Evolutionary conservation across 2,329 filamentous ascomycete genomes (phyloP).

Genomic region (Rutstroemia sydowiana): DNA sequence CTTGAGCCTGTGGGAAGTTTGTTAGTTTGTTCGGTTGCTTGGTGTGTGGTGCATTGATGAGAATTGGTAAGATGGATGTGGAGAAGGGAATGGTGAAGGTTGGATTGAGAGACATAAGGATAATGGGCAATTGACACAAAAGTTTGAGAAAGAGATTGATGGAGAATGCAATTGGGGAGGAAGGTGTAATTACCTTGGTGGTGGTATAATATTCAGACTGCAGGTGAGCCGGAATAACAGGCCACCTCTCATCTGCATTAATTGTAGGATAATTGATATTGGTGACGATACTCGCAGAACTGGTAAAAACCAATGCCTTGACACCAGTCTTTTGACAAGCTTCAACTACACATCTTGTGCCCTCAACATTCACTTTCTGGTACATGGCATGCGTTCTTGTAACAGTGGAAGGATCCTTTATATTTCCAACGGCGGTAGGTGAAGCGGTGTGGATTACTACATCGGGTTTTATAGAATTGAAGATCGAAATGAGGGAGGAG

Average conservation of each 20-base stretch:
- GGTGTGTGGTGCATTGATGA: not conserved
- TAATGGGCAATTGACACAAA: not conserved
- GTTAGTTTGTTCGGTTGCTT: not conserved
- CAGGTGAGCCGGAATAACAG: constrained; percentile 61
- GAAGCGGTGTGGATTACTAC: constrained; percentile 89
- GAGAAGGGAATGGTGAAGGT: not conserved
- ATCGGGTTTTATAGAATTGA: constrained; percentile 63
- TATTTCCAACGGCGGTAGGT: constrained; percentile 47
- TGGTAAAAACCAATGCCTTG: constrained; percentile 83
- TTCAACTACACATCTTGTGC: constrained; percentile 70
- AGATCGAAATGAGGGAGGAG: constrained; percentile 51
- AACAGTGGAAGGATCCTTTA: constrained; percentile 49
- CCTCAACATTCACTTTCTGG: constrained; percentile 79
- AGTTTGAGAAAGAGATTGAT: too few relatives aligned
- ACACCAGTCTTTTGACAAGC: constrained; percentile 65
- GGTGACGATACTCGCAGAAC: constrained; percentile 77
- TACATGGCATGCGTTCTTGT: too few relatives aligned
- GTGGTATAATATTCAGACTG: constrained; percentile 82
- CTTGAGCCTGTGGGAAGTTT: constrained; percentile 49
- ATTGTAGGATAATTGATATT: constrained; percentile 73
- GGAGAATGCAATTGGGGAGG: not conserved
- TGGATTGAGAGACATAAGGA: not conserved
- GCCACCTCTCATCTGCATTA: constrained; percentile 80
- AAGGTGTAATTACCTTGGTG: constrained; percentile 51
- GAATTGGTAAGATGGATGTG: not conserved